Evolutionary conservation across 208 protist species (phyloP).

Genomic region (Tritrichomonas foetus): DNA sequence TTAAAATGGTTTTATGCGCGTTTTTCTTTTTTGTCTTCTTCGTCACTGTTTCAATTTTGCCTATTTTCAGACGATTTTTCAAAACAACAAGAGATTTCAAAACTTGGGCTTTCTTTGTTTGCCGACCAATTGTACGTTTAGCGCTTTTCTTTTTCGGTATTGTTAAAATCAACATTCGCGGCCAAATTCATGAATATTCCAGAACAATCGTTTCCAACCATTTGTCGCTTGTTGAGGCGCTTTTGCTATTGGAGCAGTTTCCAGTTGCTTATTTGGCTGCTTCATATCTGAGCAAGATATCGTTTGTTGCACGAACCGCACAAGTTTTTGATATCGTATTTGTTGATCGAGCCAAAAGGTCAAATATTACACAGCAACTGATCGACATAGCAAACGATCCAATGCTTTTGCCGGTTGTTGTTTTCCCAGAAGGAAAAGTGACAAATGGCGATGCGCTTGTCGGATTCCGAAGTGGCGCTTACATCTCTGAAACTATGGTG

Average conservation of each 20-base stretch:
- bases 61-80: neutral
- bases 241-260: neutral
- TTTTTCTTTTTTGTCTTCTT: neutral
- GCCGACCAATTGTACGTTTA: neutral
- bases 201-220: neutral
- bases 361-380: neutral
- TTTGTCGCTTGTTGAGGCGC: neutral
- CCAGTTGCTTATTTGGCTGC: conserved; percentile 17
- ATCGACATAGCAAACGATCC: conserved; percentile 26
- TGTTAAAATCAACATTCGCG: neutral
- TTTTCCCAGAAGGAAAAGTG: conserved; percentile 9
- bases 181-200: neutral
- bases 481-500: neutral
- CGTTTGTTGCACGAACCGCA: neutral
- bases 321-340: conserved; percentile 14
- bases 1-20: neutral
- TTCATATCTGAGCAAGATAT: neutral
- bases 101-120: neutral
- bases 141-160: neutral
- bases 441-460: conserved; percentile 21
- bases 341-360: neutral
- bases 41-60: neutral
- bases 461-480: neutral
- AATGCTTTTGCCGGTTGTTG: neutral
- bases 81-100: neutral